phyloP scores from a whole-genome alignment of 164 flowering plant genomes.

The Aristolochia fimbriata region DNA sequence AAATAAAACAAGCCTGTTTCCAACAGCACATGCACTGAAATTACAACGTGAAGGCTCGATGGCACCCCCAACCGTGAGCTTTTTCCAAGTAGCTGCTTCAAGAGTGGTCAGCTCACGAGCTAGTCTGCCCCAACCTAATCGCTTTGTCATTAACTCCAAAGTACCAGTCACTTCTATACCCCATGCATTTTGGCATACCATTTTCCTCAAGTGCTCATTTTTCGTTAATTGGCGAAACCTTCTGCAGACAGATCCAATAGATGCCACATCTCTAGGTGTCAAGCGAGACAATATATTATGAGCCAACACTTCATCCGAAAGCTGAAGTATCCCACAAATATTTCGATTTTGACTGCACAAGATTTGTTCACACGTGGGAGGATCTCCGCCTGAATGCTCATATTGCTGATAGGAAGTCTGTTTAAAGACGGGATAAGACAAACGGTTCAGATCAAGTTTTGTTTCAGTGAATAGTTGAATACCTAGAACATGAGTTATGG shows the following conservation, averaged over 20 bases:
- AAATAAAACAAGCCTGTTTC: constrained; percentile 71
- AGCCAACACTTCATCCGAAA: constrained; percentile 78
- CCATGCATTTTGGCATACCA: constrained; percentile 93
- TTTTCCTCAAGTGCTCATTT: constrained; percentile 70
- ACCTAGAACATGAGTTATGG: constrained; percentile 68
- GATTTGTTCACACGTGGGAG: constrained; percentile 20
- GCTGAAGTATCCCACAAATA: constrained; percentile 58
- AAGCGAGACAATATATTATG: constrained; percentile 72
- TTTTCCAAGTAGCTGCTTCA: constrained; percentile 84
- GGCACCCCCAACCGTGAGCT: constrained; percentile 68
- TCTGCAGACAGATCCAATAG: constrained; percentile 72
- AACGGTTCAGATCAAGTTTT: constrained; percentile 50
- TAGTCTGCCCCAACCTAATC: constrained; percentile 72
- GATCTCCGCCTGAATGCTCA: constrained; percentile 23
- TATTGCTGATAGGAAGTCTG: constrained; percentile 28
- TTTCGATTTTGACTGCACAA: constrained; percentile 19
- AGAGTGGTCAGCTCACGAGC: constrained; percentile 79
- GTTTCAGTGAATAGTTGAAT: constrained; percentile 68
- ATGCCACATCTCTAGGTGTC: constrained; percentile 81
- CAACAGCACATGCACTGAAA: constrained; percentile 84
- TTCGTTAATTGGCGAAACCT: constrained; percentile 65
- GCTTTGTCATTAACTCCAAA: constrained; percentile 59
- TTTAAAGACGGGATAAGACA: constrained; percentile 77
- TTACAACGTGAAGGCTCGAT: constrained; percentile 87
- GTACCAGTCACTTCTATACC: constrained; percentile 73